Base-by-base conservation (phyloP, 192 early-diverging fungal species). In the Coemansia sp. region DNA sequence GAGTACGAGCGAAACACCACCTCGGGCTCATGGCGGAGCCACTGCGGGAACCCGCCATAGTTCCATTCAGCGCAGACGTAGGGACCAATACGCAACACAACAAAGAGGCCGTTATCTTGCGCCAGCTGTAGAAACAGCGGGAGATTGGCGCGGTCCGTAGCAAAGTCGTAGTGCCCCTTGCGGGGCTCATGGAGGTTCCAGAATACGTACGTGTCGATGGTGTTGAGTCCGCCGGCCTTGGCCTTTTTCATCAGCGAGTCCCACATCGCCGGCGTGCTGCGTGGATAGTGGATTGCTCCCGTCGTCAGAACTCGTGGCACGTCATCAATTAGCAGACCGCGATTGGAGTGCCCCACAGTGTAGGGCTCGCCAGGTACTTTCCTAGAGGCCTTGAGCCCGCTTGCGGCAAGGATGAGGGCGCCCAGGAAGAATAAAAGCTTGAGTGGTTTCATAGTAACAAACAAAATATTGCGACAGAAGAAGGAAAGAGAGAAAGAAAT, bases 171-270 rank as follows among this genome's bases (percentile, higher is more conserved):
- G 3, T 64, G 16, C 45, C 86, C 84, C 62, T 83, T 74, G 20
- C 16, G 61, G 16, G 67, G 61, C 67, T 89, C 88, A 59, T 89
- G 86, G 34, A 86, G 72, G 73, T 87, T 87, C 88, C 88, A 89
- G 62, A 88, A 88, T 25, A 89, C 88, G 42, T 88, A 86, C 5
- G 86, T 88, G 58, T 88, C 86, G 68, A 89, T 84, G 41, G 79
- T 79, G 66, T 87, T 86, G 57, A 87, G 69, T 16, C 86, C 86
- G 31, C 72, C 75, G 20, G 7, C 21, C 53, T 86, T 86, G 56
- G 77, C 79, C 58, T 77, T 74, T 25, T 74, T 65, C 69, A 89
- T 73, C 18, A 87, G 63, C 37, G 66, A 64, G 37, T 83, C 84
- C 86, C 88, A 89, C 83, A 85, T 81, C 26, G 37, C 52, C 2